Percentiles rank a stretch among this genome's conserved stretches.
phyloP scores from a whole-genome alignment of 805 yeast species.

The Starmerella floricola region DNA sequence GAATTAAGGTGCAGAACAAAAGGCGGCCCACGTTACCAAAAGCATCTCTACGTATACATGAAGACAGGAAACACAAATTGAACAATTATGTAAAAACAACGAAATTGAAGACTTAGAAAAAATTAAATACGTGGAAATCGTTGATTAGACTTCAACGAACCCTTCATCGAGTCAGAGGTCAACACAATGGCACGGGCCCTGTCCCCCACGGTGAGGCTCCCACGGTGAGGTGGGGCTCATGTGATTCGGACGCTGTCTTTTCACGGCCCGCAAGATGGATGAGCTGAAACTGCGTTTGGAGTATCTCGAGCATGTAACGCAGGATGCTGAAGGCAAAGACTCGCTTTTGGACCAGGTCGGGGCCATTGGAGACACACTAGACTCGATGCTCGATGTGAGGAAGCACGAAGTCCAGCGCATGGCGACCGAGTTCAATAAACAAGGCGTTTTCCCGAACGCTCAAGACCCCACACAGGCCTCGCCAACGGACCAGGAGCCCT shows the following conservation, averaged over 20 bases:
- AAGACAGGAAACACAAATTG: too few species aligned
- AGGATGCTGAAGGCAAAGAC: conserved; percentile 1
- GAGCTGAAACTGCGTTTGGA: conserved; percentile 18
- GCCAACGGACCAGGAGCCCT: too few species aligned
- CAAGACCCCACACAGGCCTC: neutral
- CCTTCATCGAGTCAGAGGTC: too few species aligned
- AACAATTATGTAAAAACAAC: too few species aligned
- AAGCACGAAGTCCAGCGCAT: conserved; percentile 11
- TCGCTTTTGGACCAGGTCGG: conserved; percentile 13
- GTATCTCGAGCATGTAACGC: conserved; percentile 15
- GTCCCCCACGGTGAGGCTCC: neutral
- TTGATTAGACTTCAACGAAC: too few species aligned
- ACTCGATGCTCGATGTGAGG: conserved; percentile 10
- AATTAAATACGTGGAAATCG: too few species aligned
- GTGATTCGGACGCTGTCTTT: neutral
- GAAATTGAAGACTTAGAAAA: too few species aligned
- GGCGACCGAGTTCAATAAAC: conserved; percentile 10
- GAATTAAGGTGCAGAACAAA: too few species aligned
- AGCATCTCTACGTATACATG: too few species aligned
- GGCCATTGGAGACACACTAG: conserved; percentile 10
- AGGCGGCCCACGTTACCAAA: too few species aligned
- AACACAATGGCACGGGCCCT: too few species aligned
- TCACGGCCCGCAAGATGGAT: conserved; percentile 11
- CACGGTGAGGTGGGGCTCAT: neutral
- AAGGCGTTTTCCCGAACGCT: neutral